Evolutionary conservation across 1,284 basidiomycete species (phyloP), one percentile per base, ranked within the genome.

Genomic region (Malassezia caprae): DNA sequence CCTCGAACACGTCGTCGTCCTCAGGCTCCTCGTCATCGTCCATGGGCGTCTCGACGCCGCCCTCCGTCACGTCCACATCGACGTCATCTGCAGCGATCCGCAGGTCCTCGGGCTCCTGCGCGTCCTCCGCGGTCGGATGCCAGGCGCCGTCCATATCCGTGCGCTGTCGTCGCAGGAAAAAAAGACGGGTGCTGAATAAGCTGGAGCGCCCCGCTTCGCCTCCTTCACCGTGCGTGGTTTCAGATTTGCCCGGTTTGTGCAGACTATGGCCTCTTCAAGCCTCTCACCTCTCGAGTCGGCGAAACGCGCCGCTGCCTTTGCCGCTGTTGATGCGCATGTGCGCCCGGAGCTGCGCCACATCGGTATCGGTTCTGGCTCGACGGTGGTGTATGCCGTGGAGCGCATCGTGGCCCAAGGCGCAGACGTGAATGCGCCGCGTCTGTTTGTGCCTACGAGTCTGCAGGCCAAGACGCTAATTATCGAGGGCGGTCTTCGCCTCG

Each of bases 381-480:
- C 94, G 0, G 93, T 99, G 0, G 91, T 91, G 1, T 98, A 94
- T 73, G 91, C 96, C 51, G 90, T 98, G 32, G 91, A 98, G 69
- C 82, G 91, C 37, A 93, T 98, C 58, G 81, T 90, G 8, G 82
- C 86, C 61, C 90, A 96, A 75, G 90, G 90, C 11, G 63, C 75
- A 13, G 81, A 82, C 44, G 78, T 82, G 31, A 98, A 98, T 79
- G 81, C 80, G 65, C 80, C 69, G 44, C 69, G 76, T 23, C 76
- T 68, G 68, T 74, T 74, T 51, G 61, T 74, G 12, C 72, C 72
- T 11, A 74, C 72, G 11, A 88, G 91, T 28, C 98, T 98, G 77
- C 93, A 98, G 77, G 90, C 87, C 8, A 93, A 90, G 75, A 85
- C 94, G 73, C 82, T 99, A 59, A 96, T 98, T 72, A 84, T 96